phyloP scores from a whole-genome alignment of 2,329 filamentous ascomycete genomes.

The Microsporum canis region DNA sequence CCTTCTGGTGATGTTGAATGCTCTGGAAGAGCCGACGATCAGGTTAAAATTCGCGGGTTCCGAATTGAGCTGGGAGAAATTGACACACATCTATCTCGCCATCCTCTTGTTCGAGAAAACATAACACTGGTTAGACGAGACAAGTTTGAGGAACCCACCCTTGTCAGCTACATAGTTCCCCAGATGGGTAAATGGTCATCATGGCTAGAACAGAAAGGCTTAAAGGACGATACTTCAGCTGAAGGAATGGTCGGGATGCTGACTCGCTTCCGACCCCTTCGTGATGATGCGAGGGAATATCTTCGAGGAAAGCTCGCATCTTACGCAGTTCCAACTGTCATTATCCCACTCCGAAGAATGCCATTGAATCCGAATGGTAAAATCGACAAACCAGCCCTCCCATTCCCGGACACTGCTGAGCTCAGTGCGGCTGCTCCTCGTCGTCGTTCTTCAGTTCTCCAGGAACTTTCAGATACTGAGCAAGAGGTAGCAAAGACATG shows the following conservation, averaged over 20 bases:
- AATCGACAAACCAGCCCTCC: conserved; percentile 65
- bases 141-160: conserved; percentile 69
- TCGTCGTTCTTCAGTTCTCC: conserved; percentile 39
- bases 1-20: conserved; percentile 61
- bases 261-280: conserved; percentile 50
- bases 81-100: conserved; percentile 65
- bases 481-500: conserved; percentile 59
- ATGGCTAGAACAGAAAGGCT: conserved; percentile 49
- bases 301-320: conserved; percentile 56
- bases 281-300: conserved; percentile 25
- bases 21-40: conserved; percentile 70
- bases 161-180: conserved; percentile 86
- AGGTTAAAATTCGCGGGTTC: conserved; percentile 95
- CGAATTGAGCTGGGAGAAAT: conserved; percentile 92
- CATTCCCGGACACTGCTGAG: conserved; percentile 66
- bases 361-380: conserved; percentile 82
- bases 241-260: conserved; percentile 45
- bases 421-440: conserved; percentile 46
- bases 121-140: conserved; percentile 76
- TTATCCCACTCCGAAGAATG: conserved; percentile 60
- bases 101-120: conserved; percentile 68
- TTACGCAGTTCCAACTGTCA: conserved; percentile 64
- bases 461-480: conserved; percentile 48
- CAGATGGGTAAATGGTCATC: conserved; percentile 62
- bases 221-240: conserved; percentile 41